Conservation (phyloP, 331 rosid genomes). For the Prunus yedoensis region DNA sequence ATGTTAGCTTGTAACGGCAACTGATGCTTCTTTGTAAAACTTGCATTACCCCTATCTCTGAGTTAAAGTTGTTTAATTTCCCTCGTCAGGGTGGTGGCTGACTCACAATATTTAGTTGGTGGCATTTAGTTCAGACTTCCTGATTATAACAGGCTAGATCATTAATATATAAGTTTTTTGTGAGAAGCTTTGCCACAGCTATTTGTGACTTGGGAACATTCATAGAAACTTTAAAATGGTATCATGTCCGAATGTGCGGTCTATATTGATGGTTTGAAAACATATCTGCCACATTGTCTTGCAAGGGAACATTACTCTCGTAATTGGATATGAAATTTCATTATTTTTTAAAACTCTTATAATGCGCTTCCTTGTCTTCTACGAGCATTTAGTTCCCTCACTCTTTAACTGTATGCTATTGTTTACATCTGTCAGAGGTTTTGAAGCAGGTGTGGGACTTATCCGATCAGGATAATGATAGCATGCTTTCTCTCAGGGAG, state of each 20-base stretch:
- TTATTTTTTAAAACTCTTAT: too few relatives aligned
- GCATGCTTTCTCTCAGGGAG: slow-evolving; percentile 98
- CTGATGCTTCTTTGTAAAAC: slow-evolving; percentile 10
- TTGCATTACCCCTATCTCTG: neutral
- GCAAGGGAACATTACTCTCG: neutral
- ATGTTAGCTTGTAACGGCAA: neutral
- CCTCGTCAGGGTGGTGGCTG: neutral
- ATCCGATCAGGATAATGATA: slow-evolving; percentile 97
- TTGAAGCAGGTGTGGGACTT: slow-evolving; percentile 99
- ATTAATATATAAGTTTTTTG: neutral
- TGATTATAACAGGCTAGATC: neutral
- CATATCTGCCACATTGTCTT: neutral
- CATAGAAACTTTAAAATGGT: neutral
- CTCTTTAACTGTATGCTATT: slow-evolving; percentile 37
- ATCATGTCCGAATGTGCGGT: neutral
- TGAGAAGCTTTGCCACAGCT: neutral
- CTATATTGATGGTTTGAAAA: neutral
- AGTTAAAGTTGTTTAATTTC: slow-evolving; percentile 6
- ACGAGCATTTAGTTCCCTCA: neutral
- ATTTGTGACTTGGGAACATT: neutral
- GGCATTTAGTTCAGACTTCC: neutral
- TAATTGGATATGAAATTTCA: slow-evolving; percentile 1
- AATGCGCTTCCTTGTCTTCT: neutral
- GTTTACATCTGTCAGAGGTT: slow-evolving; percentile 77
- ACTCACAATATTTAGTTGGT: slow-evolving; percentile 3